Conservation (phyloP, 1,284 basidiomycete genomes). For the Neolentinus lepideus region DNA sequence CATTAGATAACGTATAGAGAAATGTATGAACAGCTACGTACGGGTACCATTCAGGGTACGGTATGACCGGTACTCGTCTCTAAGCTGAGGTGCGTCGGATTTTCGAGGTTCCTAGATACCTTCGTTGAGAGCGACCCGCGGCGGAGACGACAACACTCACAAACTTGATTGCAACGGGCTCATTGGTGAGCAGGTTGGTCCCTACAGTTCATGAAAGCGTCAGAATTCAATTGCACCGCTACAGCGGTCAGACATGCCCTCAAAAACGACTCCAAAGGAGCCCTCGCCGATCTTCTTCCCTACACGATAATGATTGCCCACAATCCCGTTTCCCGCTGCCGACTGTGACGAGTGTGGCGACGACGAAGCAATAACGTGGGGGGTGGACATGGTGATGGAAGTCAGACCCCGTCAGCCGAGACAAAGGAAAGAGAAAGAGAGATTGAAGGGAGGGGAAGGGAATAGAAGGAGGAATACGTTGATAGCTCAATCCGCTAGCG, state of each 20-base stretch:
- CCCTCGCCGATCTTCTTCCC: conserved; percentile 88
- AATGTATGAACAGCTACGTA: conserved; percentile 35
- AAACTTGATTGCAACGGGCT: conserved; percentile 97
- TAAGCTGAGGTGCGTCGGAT: conserved; percentile 94
- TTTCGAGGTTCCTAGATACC: conserved; percentile 86
- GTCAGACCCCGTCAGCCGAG: conserved; percentile 8
- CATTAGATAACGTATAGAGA: not conserved
- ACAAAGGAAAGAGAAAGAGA: conserved; percentile 12
- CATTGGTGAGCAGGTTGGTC: conserved; percentile 81
- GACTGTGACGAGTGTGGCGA: conserved; percentile 54
- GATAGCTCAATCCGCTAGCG: conserved; percentile 8
- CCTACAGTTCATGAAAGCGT: conserved; percentile 36
- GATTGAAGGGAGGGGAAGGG: conserved; percentile 17
- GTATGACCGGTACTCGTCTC: conserved; percentile 97
- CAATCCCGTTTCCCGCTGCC: conserved; percentile 58
- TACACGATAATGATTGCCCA: conserved; percentile 71
- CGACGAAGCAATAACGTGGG: conserved; percentile 71
- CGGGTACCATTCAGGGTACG: conserved; percentile 90
- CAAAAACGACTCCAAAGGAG: conserved; percentile 79
- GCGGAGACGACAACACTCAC: conserved; percentile 38
- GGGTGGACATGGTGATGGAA: conserved; percentile 52
- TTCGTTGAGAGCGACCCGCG: conserved; percentile 5
- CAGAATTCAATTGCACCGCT: conserved; percentile 1
- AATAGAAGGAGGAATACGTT: conserved; percentile 17
- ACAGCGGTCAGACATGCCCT: conserved; percentile 39